A percentile compares a stretch with the other conserved stretches of the same genome.
These are phyloP conservation scores for Rhynchospora tenuis DNA, from an alignment of 176 grass and related monocot genomes.

Conservation along the genomic window DNA sequence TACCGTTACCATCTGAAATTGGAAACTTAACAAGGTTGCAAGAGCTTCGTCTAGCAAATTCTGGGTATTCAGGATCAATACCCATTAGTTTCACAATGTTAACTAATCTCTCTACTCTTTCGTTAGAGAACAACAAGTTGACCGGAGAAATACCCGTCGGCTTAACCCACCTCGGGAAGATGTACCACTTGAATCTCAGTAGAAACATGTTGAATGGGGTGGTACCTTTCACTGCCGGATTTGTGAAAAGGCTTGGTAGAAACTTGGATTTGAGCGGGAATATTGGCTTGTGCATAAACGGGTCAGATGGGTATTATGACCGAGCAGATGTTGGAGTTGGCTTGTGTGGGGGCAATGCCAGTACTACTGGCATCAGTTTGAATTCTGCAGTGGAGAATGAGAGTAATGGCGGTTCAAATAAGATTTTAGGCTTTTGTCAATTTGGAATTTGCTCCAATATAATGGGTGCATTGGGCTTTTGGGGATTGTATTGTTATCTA, in stretches of 20 bases:
- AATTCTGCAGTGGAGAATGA: neutral
- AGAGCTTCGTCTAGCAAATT: conserved; percentile 73
- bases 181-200: conserved; percentile 97
- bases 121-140: conserved; percentile 72
- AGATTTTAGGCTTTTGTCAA: neutral
- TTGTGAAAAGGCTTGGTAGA: conserved; percentile 58
- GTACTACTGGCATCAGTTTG: conserved; percentile 6
- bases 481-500: conserved; percentile 22
- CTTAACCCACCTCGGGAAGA: conserved; percentile 50
- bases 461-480: conserved; percentile 22
- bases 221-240: conserved; percentile 70
- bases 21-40: conserved; percentile 51
- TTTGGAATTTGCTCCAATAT: conserved; percentile 8
- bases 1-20: conserved; percentile 49
- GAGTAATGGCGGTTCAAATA: neutral
- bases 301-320: conserved; percentile 30
- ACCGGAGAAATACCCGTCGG: conserved; percentile 68
- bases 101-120: conserved; percentile 66
- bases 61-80: conserved; percentile 71
- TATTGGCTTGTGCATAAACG: conserved; percentile 62
- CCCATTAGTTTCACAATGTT: conserved; percentile 54
- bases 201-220: conserved; percentile 76
- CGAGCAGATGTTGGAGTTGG: conserved; percentile 36
- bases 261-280: conserved; percentile 93
- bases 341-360: conserved; percentile 23